Conservation (phyloP, 2,329 filamentous ascomycete species). For the Gaeumannomyces sp. region DNA sequence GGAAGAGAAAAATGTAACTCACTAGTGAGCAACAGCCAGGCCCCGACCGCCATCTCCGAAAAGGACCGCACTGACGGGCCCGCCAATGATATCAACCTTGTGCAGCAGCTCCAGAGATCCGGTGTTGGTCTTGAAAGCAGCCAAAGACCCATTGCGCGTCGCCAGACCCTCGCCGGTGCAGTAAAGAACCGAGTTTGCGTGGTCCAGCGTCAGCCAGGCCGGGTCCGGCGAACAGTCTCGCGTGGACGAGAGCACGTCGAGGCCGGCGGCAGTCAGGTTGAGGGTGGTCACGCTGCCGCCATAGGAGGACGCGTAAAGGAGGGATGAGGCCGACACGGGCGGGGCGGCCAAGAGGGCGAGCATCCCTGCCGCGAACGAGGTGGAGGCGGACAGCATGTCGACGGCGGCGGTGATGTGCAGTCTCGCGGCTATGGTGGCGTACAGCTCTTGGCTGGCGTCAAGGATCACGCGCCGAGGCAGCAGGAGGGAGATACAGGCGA, state of each 20-base stretch:
- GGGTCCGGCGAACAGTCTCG: slow-evolving; percentile 47
- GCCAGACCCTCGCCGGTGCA: slow-evolving; percentile 54
- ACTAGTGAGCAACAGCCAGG: slow-evolving; percentile 42
- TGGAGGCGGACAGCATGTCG: slow-evolving; percentile 11
- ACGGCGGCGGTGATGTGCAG: not conserved
- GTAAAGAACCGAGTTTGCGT: slow-evolving; percentile 43
- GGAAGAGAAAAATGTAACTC: slow-evolving; percentile 19
- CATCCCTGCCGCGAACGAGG: not conserved
- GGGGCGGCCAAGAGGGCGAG: slow-evolving; percentile 15
- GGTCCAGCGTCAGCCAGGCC: slow-evolving; percentile 55
- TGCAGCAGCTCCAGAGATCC: slow-evolving; percentile 34
- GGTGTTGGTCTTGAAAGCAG: slow-evolving; percentile 31
- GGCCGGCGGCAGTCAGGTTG: slow-evolving; percentile 29
- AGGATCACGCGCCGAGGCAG: not conserved
- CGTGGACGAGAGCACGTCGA: slow-evolving; percentile 36
- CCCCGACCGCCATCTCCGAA: slow-evolving; percentile 36
- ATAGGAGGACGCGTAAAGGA: slow-evolving; percentile 45
- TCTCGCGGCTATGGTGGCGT: not conserved
- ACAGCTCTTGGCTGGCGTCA: not conserved
- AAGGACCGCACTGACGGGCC: slow-evolving; percentile 37
- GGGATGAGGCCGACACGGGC: slow-evolving; percentile 27
- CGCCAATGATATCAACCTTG: slow-evolving; percentile 27
- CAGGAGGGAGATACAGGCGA: not conserved
- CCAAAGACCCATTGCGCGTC: slow-evolving; percentile 41
- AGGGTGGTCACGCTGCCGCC: slow-evolving; percentile 42